Percentiles rank a stretch among this genome's conserved stretches.
phyloP scores from a whole-genome alignment of 2,329 filamentous ascomycete genomes.

The Pyricularia sp. region DNA sequence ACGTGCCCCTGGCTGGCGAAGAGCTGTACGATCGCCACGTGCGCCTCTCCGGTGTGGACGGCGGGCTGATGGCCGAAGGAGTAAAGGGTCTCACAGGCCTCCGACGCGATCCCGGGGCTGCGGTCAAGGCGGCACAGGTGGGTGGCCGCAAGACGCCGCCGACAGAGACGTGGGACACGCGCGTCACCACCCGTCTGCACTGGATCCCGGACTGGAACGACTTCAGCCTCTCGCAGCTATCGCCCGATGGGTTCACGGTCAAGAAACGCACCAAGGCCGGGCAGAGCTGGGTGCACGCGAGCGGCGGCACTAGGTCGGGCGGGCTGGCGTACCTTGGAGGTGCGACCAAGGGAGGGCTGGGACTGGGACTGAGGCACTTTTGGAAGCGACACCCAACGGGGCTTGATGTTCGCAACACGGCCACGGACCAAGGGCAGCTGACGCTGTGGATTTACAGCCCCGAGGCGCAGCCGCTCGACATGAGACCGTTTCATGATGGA shows the following conservation, averaged over 20 bases:
- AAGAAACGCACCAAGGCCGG: constrained; percentile 50
- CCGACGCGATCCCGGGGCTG: constrained; percentile 40
- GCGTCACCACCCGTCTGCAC: constrained; percentile 34
- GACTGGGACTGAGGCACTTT: constrained; percentile 48
- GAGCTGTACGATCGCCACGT: constrained; percentile 50
- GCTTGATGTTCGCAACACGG: constrained; percentile 43
- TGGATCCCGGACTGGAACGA: constrained; percentile 52
- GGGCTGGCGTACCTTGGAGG: constrained; percentile 51
- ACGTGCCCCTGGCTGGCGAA: constrained; percentile 41
- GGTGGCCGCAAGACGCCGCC: constrained; percentile 34
- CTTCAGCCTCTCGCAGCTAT: constrained; percentile 46
- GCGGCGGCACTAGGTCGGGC: constrained; percentile 43
- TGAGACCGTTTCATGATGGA: constrained; percentile 48
- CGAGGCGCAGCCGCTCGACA: constrained; percentile 42
- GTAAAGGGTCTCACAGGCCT: constrained; percentile 52
- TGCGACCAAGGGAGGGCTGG: constrained; percentile 46
- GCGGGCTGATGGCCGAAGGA: constrained; percentile 46
- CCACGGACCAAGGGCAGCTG: constrained; percentile 36
- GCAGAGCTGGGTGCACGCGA: constrained; percentile 48
- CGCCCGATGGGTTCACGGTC: constrained; percentile 49
- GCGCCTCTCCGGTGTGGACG: constrained; percentile 43
- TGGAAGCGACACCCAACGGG: constrained; percentile 55
- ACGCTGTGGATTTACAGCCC: constrained; percentile 55
- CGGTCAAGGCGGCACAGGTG: constrained; percentile 39
- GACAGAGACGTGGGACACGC: constrained; percentile 33